Evolutionary conservation across 345 rosid species (phyloP).

Genomic region (Mangifera indica): DNA sequence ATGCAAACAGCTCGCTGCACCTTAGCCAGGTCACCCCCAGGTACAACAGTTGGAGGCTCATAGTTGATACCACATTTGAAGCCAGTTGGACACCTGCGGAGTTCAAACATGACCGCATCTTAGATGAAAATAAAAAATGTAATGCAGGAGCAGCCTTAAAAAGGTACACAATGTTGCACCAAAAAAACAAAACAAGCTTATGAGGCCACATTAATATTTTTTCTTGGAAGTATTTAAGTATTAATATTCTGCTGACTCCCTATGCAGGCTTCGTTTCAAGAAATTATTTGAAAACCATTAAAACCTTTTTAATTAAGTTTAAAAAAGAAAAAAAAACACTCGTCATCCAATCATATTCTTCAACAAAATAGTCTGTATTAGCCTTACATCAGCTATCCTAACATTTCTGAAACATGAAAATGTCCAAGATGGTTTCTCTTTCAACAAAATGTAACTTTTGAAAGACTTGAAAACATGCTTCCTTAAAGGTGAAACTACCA

Average conservation of each 20-base stretch:
- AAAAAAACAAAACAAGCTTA: background rate
- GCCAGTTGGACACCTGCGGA: constrained; percentile 62
- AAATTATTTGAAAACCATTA: too few relatives aligned
- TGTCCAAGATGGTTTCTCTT: background rate
- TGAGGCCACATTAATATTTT: background rate
- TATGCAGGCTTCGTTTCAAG: too few relatives aligned
- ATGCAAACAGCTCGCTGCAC: constrained; percentile 69
- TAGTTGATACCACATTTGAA: constrained; percentile 70
- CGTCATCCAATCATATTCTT: too few relatives aligned
- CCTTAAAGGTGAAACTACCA: too few relatives aligned
- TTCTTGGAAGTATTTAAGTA: background rate
- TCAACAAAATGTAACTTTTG: too few relatives aligned
- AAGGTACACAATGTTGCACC: background rate
- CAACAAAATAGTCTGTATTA: too few relatives aligned
- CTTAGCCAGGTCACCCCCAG: constrained; percentile 67
- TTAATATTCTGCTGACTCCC: background rate
- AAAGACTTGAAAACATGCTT: too few relatives aligned
- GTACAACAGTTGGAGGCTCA: constrained; percentile 65
- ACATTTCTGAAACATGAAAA: too few relatives aligned
- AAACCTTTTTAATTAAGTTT: too few relatives aligned
- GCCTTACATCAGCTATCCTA: too few relatives aligned
- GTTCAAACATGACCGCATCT: constrained; percentile 6
- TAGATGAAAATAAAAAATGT: background rate
- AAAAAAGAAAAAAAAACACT: too few relatives aligned
- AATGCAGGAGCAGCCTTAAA: background rate